These are phyloP conservation scores for Trichomonas vaginalis DNA, from an alignment of 208 protist genomes.

Conservation along the genomic window DNA sequence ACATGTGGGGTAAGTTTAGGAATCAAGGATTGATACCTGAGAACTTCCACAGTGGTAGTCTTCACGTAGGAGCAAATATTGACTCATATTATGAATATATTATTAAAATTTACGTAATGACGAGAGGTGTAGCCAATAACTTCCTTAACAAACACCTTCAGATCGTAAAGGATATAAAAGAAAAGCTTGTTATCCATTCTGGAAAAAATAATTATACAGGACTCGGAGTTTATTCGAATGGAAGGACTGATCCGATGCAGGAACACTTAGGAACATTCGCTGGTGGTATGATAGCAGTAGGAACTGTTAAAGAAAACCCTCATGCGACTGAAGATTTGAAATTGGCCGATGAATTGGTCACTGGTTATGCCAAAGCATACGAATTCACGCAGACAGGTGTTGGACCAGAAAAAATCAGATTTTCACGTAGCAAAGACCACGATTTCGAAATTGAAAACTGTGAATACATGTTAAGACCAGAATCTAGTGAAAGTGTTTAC, in stretches of 20 bases:
- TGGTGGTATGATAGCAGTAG: neutral
- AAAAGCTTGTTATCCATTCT: neutral
- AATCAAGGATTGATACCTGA: neutral
- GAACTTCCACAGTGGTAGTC: neutral
- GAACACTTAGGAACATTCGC: neutral
- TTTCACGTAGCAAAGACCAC: neutral
- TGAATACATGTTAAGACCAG: constrained; percentile 37
- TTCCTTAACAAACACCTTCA: neutral
- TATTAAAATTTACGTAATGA: neutral
- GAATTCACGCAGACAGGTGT: neutral
- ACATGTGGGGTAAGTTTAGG: neutral
- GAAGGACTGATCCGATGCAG: neutral
- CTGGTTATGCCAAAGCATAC: no score
- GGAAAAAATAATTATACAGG: neutral
- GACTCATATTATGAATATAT: constrained; percentile 4
- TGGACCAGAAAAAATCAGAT: neutral
- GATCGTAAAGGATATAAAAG: neutral
- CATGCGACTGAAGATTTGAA: neutral
- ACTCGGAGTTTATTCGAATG: neutral
- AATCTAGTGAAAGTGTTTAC: constrained; percentile 33
- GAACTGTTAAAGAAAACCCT: neutral
- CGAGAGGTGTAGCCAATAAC: neutral
- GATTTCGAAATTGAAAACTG: neutral
- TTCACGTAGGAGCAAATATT: neutral
- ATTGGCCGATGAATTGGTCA: neutral